Evolutionary conservation across 2,329 filamentous ascomycete genomes (phyloP), one percentile per base, ranked within the genome.

Genomic region (Penicillium sp.): DNA sequence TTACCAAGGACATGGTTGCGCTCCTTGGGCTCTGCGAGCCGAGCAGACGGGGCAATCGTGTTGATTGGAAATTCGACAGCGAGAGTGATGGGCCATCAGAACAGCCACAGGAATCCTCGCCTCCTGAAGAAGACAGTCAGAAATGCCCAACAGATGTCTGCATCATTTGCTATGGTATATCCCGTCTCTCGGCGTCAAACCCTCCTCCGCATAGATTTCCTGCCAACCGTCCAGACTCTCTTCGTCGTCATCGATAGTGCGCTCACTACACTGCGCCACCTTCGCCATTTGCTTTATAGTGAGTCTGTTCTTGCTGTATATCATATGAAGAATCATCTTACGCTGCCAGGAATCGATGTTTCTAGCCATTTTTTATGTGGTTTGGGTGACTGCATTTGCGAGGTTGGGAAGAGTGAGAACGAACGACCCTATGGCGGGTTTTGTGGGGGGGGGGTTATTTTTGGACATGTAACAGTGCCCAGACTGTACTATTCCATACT

Each of bases 1-100:
- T 66, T 61, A 72, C 67, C 13, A 66, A 69, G 56, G 64, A 69
- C 35, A 69, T 70, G 48, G 62, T 69, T 67, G 54, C 60, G 10
- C 62, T 70, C 23, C 52, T 56, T 37, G 29, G 35, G n/a, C 63
- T 70, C 42, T 68, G 47, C 58, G 59, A 71, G 26, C 64, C 60
- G 35, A 72, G 46, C 26, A 55, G 59, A 23, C 61, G 60, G 55
- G 68, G 62, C 45, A 69, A 70, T 26, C 54, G 57, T 47, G 44
- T 66, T 31, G 58, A 69, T 58, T 70, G 53, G 66, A 46, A 66
- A 53, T 8, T 59, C 27, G 53, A 48, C 21, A 26, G 47, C 4
- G 57, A 57, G 11, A n/a, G n/a, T n/a, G 21, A 55, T 47, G 46
- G 42, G 26, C 19, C 23, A 9, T 10, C 31, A 49, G 55, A 66